Evolutionary conservation across 2,329 filamentous ascomycete genomes (phyloP).

Genomic region (Phaeosphaeria sp.): DNA sequence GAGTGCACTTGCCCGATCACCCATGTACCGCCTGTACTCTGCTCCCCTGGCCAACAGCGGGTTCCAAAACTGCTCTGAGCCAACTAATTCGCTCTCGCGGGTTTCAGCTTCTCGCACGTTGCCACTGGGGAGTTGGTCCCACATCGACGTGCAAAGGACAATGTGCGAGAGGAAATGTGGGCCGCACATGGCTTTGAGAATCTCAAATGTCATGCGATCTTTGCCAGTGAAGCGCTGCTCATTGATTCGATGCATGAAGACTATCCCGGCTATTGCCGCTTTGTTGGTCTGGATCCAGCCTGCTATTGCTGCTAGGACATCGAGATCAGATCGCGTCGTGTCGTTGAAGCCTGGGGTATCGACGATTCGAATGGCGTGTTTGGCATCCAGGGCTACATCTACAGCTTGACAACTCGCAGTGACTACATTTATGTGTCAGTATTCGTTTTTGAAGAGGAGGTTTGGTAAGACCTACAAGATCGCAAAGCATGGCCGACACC

Average conservation of each 20-base stretch:
- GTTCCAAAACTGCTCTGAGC: not conserved
- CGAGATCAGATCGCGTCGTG: not conserved
- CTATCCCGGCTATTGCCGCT: not conserved
- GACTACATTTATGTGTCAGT: not conserved
- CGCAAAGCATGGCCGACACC: not conserved
- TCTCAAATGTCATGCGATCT: not conserved
- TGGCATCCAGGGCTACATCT: not conserved
- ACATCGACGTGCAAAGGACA: not conserved
- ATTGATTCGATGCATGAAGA: not conserved
- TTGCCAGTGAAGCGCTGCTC: not conserved
- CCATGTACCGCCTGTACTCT: not conserved
- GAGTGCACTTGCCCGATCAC: not conserved
- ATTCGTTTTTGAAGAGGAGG: not conserved
- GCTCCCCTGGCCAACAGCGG: not conserved
- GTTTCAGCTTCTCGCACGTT: not conserved
- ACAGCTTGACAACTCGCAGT: not conserved
- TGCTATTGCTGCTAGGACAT: not conserved
- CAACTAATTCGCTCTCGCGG: not conserved
- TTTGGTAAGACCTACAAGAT: not conserved
- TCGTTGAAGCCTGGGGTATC: not conserved
- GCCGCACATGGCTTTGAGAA: not conserved
- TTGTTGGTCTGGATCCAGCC: not conserved
- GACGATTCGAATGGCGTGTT: not conserved
- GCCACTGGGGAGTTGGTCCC: not conserved
- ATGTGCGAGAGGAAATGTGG: not conserved